Conservation (phyloP, 1,284 basidiomycete genomes). For the Albatrellus sp. region DNA sequence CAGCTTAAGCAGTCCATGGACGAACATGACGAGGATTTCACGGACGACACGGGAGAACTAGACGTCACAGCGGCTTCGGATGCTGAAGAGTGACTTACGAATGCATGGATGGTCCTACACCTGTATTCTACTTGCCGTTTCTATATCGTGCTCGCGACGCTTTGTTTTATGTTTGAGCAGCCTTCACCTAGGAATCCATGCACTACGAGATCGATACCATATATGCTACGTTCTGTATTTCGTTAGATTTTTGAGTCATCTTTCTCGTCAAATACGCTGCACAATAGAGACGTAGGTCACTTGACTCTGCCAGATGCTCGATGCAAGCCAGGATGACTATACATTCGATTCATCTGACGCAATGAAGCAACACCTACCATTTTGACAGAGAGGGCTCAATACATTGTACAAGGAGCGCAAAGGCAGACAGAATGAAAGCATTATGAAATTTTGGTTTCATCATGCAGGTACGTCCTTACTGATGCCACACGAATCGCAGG, state of each 20-base stretch:
- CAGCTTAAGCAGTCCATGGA: constrained; percentile 76
- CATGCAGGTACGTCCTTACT: constrained; percentile 3
- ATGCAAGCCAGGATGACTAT: too few species aligned
- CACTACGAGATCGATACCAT: too few species aligned
- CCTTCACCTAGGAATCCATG: background rate
- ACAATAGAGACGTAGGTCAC: too few species aligned
- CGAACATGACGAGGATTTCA: constrained; percentile 46
- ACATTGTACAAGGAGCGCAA: background rate
- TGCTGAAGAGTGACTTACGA: constrained; percentile 3
- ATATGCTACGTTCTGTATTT: background rate
- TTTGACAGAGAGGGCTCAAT: too few species aligned
- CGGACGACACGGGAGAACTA: constrained; percentile 38
- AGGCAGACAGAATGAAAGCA: constrained; percentile 3
- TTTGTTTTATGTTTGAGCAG: background rate
- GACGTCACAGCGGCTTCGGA: constrained; percentile 14
- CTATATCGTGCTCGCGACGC: background rate
- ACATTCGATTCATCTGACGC: too few species aligned
- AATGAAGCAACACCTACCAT: too few species aligned
- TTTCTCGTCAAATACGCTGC: background rate
- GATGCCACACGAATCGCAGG: background rate
- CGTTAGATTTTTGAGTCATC: background rate
- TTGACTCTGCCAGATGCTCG: too few species aligned
- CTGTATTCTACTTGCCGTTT: too few species aligned
- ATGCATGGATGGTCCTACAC: background rate
- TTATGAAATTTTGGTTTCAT: constrained; percentile 8